Evolutionary conservation across 306 rosid species (phyloP), one percentile per base, ranked within the genome.

Genomic region (Vigna hirtella): DNA sequence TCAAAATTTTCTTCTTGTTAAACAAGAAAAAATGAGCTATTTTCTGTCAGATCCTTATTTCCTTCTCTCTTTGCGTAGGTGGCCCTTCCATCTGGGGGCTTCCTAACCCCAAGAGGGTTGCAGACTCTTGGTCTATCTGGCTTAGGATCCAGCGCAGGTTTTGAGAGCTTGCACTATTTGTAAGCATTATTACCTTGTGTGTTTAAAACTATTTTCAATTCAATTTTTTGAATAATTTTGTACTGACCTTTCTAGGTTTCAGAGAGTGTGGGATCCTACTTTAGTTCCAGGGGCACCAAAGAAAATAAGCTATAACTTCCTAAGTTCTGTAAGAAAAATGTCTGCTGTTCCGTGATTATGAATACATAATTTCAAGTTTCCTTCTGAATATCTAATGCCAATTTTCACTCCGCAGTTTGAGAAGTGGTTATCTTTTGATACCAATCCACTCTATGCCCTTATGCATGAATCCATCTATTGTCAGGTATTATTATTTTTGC

Each of bases 81-180:
- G 74, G 74, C 70, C 50, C 99, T 95, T 91, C 99, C 99, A 74
- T 95, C 96, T 17, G 98, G 99, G 16, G 97, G 99, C 69, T 76
- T 88, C 75, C 85, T 95, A 82, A 93, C 98, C 47, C 90, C 99
- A 74, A 93, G 80, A 81, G 96, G 99, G 73, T 77, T 95, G 74
- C 99, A 95, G 84, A 84, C 77, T 75, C 93, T 95, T 82, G 98
- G 99, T 65, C 90, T 95, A 59, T 82, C 89, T 61, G 86, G 87
- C 83, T 85, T 95, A 71, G 99, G 99, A 84, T 79, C 89, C 74
- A 82, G 89, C 68, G 14, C 91, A 66, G 98, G 98, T 76, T 95
- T 95, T 77, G 99, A 92, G 90, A 97, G 96, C 77, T 16, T 95
- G 84, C 99, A 95, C 74, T 92, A 89, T 76, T 74, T 95, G 99